Conservation (phyloP, 805 yeast genomes). For the Lipomyces spencermartinsiae region DNA sequence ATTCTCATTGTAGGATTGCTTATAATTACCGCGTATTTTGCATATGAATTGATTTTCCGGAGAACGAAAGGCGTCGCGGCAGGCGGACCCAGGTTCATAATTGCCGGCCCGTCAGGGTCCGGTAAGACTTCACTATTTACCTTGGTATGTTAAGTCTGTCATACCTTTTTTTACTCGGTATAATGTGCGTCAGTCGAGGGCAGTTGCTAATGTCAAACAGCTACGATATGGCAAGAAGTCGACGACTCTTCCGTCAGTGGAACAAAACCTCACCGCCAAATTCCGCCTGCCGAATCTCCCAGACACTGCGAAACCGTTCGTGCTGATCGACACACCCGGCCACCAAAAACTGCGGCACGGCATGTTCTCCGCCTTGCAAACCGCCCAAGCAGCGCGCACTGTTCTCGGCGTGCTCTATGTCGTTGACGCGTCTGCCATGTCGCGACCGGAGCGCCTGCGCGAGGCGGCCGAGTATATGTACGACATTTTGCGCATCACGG, state of each 20-base stretch:
- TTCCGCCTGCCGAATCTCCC: conserved; percentile 52
- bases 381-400: conserved; percentile 47
- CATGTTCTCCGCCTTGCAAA: conserved; percentile 55
- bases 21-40: conserved; percentile 6
- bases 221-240: conserved; percentile 37
- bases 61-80: conserved; percentile 26
- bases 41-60: conserved; percentile 13
- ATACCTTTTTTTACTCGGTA: neutral
- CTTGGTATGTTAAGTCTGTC: conserved; percentile 27
- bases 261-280: conserved; percentile 50
- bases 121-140: conserved; percentile 71
- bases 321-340: conserved; percentile 87
- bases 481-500: conserved; percentile 54
- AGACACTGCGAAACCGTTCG: conserved; percentile 50
- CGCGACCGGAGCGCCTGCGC: conserved; percentile 34
- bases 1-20: conserved; percentile 3
- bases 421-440: conserved; percentile 68
- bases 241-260: conserved; percentile 60
- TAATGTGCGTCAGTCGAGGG: neutral
- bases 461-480: conserved; percentile 37
- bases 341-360: conserved; percentile 72
- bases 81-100: conserved; percentile 59
- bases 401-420: conserved; percentile 75
- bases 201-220: conserved; percentile 13
- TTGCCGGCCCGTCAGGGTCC: conserved; percentile 66